Percentiles rank a stretch among this genome's conserved stretches.
Evolutionary conservation across 2,329 filamentous ascomycete genomes (phyloP).

Genomic region (Teratosphaeria zuluensis): DNA sequence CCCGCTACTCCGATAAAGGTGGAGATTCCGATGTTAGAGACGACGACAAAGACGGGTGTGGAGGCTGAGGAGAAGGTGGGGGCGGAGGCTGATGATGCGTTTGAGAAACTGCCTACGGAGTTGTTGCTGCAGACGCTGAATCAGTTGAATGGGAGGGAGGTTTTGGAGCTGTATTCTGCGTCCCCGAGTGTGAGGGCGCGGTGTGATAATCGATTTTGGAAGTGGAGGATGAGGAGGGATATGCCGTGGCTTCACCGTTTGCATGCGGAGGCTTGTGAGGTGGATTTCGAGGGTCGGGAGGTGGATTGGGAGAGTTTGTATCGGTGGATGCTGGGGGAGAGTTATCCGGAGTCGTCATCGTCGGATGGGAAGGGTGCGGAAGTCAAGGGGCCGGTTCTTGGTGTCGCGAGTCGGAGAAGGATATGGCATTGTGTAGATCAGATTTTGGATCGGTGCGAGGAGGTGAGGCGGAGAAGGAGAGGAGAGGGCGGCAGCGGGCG

Average conservation of each 20-base stretch:
- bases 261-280: background rate
- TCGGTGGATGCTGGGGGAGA: background rate
- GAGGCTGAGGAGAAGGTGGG: background rate
- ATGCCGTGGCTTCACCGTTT: background rate
- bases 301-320: background rate
- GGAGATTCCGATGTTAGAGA: background rate
- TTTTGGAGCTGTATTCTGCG: background rate
- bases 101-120: background rate
- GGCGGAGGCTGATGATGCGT: background rate
- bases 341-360: background rate
- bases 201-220: background rate
- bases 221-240: background rate
- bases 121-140: background rate
- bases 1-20: background rate
- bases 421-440: background rate
- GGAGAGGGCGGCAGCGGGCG: background rate
- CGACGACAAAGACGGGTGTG: no score
- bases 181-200: background rate
- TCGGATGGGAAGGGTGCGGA: background rate
- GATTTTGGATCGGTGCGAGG: background rate
- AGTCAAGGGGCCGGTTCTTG: background rate
- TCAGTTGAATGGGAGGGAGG: background rate
- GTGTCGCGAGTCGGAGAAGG: background rate
- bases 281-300: background rate
- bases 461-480: background rate